Evolutionary conservation across 1,284 basidiomycete species (phyloP).

Genomic region (Tylopilus sp.): DNA sequence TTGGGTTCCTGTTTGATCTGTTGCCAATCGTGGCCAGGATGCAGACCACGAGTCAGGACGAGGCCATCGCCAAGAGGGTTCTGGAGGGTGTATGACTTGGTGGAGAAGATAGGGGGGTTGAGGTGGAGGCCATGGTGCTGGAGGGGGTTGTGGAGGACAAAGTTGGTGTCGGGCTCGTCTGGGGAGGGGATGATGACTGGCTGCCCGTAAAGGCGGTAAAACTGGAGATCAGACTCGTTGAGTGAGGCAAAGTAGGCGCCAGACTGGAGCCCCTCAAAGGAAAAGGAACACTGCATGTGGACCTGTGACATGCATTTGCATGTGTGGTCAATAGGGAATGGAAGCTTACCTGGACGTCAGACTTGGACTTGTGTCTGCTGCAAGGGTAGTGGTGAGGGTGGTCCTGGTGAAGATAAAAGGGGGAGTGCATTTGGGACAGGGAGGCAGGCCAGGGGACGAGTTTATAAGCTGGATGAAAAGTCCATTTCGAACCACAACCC

Average conservation of each 20-base stretch:
- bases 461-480: too few species aligned
- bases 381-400: background rate
- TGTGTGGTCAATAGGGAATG: background rate
- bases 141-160: conserved; percentile 21
- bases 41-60: too few species aligned
- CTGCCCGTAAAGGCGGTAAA: conserved; percentile 43
- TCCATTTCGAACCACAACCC: too few species aligned
- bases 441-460: too few species aligned
- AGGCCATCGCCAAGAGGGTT: conserved; percentile 36
- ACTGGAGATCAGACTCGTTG: conserved; percentile 44
- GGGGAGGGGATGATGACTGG: conserved; percentile 40
- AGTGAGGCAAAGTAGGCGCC: conserved; percentile 40
- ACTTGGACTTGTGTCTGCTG: conserved; percentile 33
- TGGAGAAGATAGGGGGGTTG: conserved; percentile 13
- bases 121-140: conserved; percentile 13
- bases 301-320: conserved; percentile 27
- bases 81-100: conserved; percentile 43
- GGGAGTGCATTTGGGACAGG: too few species aligned
- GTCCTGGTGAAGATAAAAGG: too few species aligned
- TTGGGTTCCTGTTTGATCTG: conserved; percentile 36
- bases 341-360: conserved; percentile 35
- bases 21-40: conserved; percentile 36
- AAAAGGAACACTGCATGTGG: conserved; percentile 42
- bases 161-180: conserved; percentile 31
- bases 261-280: conserved; percentile 46